phyloP scores from a whole-genome alignment of 177 flowering plant species.

The Vitis hybrid region DNA sequence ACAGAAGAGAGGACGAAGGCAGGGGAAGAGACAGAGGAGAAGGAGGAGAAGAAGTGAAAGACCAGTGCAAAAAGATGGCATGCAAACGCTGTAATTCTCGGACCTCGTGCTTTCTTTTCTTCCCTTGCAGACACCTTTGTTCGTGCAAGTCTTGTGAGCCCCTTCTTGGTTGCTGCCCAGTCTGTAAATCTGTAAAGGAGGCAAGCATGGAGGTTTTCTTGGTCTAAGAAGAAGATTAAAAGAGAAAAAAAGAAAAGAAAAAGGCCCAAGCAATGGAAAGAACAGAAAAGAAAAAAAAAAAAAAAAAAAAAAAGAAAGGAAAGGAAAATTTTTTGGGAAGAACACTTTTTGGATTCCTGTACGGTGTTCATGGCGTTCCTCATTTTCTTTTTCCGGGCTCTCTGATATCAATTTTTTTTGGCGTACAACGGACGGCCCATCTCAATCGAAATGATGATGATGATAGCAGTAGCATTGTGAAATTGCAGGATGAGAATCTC shows the following conservation, averaged over 20 bases:
- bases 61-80: constrained; percentile 16
- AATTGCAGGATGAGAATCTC: constrained; percentile 3
- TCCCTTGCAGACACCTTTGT: constrained; percentile 72
- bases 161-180: constrained; percentile 50
- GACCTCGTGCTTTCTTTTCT: constrained; percentile 41
- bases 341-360: neutral
- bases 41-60: constrained; percentile 5
- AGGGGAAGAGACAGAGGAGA: neutral
- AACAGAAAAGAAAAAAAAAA: neutral
- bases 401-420: neutral
- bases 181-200: constrained; percentile 49
- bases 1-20: neutral
- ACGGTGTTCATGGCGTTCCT: neutral
- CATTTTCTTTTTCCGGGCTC: constrained; percentile 5
- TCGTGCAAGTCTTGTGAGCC: constrained; percentile 57
- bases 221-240: constrained; percentile 14
- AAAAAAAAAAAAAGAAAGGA: neutral
- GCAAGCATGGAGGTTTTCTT: constrained; percentile 38
- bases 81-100: constrained; percentile 47
- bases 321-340: constrained; percentile 6
- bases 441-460: constrained; percentile 9
- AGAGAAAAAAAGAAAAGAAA: no score
- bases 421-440: neutral
- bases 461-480: neutral
- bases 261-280: no score